phyloP scores from a whole-genome alignment of 805 yeast genomes.

The Kluyveromyces wickerhamii region DNA sequence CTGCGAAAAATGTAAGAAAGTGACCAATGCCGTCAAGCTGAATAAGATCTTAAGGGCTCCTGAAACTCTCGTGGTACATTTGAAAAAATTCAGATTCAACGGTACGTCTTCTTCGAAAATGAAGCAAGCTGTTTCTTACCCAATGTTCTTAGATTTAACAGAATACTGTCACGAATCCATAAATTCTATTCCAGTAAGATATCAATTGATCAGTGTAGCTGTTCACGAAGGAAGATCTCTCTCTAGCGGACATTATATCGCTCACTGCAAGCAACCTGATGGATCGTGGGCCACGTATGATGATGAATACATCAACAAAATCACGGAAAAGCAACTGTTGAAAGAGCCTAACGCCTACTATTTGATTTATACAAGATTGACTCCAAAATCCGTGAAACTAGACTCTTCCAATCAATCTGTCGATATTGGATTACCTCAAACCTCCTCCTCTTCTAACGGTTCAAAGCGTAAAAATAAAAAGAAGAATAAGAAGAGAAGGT shows the following conservation, averaged over 20 bases:
- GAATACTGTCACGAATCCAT: conserved; percentile 41
- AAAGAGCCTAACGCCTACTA: conserved; percentile 88
- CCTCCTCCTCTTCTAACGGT: conserved; percentile 10
- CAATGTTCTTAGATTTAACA: conserved; percentile 65
- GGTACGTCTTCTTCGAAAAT: conserved; percentile 75
- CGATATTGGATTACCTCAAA: conserved; percentile 14
- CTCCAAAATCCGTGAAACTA: conserved; percentile 40
- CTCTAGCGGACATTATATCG: conserved; percentile 86
- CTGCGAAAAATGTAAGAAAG: conserved; percentile 77
- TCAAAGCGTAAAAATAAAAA: conserved; percentile 13
- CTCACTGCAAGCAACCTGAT: conserved; percentile 87
- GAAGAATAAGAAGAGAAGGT: conserved; percentile 19
- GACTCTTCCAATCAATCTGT: conserved; percentile 7
- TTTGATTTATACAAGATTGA: conserved; percentile 70
- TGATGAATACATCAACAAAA: conserved; percentile 76
- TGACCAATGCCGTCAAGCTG: conserved; percentile 70
- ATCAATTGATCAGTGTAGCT: conserved; percentile 73
- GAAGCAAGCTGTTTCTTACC: conserved; percentile 78
- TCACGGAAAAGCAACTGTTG: conserved; percentile 64
- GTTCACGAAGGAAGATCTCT: conserved; percentile 93
- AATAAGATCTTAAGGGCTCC: conserved; percentile 75
- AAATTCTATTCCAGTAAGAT: conserved; percentile 39
- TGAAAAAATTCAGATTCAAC: conserved; percentile 85
- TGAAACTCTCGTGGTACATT: conserved; percentile 77
- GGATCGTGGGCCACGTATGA: conserved; percentile 91